Evolutionary conservation across 129 eudicot genomes (phyloP), one percentile per base, ranked within the genome.

Genomic region (Ambrosia trifida): DNA sequence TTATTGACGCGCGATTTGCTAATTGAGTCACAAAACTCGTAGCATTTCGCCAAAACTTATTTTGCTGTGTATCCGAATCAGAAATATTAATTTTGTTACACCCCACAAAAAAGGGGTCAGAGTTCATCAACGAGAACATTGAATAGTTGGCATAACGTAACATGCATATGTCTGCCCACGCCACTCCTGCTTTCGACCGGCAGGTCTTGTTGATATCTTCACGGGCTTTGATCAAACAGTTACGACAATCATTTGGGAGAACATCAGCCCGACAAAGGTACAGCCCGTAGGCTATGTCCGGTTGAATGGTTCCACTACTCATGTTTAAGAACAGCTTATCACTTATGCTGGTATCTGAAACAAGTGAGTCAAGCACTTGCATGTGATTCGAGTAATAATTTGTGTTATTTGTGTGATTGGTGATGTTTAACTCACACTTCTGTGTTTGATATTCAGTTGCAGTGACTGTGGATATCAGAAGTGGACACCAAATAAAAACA

Each of bases 121-220:
- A 61, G 20, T 73, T 36, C 77, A 73, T 46, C 19, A 33, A 47
- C 4, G 70, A 73, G 36, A 4, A 20, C 51, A 73, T 46, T 7
- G 77, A 47, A 8, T 61, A 49, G 32, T 74, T 64, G 24, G 78
- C 72, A 36, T 36, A 74, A 38, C 53, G 78, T 64, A 74, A 24
- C 78, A 74, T 64, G 20, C 78, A 74, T 54, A 20, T 16, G 30
- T 74, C 78, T 2, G 13, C 51, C 78, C 78, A 74, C 11, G 5
- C 20, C 3, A 74, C 65, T 30, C 65, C 72, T 1, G 57, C 72
- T 74, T 50, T 74, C 10, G 77, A 73, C 3, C 12, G 77, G 62
- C 77, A 73, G 17, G 58, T 41, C 11, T n/a, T n/a, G 7, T 40
- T 45, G 68, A 72, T 72, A 30, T 72, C 46, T 0, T 35, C 30